Conservation (phyloP, 371 early-diverging fungal genomes). For the Rhizopus sp. region DNA sequence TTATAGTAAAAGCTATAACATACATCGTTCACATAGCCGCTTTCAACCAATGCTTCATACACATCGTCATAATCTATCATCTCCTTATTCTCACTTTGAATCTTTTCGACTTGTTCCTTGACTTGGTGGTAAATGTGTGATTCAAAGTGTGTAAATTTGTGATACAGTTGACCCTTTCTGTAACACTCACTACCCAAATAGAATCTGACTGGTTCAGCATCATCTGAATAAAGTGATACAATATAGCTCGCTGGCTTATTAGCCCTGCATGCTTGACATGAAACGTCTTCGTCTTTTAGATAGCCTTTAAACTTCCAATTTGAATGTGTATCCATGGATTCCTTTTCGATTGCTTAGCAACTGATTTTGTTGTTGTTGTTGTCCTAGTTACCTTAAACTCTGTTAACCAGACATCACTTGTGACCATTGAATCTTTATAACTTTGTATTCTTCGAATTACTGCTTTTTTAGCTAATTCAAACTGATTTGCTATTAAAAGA, state of each 20-base stretch:
- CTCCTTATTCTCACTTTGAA: constrained; percentile 9
- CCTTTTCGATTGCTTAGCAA: background rate
- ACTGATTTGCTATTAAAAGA: constrained; percentile 4
- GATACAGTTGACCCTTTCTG: constrained; percentile 25
- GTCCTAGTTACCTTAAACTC: constrained; percentile 22
- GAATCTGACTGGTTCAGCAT: background rate
- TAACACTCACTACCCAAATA: constrained; percentile 27
- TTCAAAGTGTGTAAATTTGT: constrained; percentile 19
- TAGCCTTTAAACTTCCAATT: constrained; percentile 7
- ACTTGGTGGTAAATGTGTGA: constrained; percentile 21
- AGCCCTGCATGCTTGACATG: constrained; percentile 23
- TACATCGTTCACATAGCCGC: constrained; percentile 14
- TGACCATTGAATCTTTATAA: constrained; percentile 29
- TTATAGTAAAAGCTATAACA: background rate
- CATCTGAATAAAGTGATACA: constrained; percentile 13
- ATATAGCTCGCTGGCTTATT: constrained; percentile 19
- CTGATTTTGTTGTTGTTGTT: background rate
- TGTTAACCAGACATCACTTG: constrained; percentile 28
- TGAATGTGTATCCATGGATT: constrained; percentile 3
- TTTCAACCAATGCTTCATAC: background rate
- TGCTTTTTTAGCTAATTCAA: constrained; percentile 15
- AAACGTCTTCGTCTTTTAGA: background rate
- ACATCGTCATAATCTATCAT: constrained; percentile 1
- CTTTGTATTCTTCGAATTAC: constrained; percentile 22
- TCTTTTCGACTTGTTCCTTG: constrained; percentile 13